Percentiles rank a stretch among this genome's conserved stretches.
phyloP scores from a whole-genome alignment of 495 filamentous ascomycete species.

The Rusavskia elegans region DNA sequence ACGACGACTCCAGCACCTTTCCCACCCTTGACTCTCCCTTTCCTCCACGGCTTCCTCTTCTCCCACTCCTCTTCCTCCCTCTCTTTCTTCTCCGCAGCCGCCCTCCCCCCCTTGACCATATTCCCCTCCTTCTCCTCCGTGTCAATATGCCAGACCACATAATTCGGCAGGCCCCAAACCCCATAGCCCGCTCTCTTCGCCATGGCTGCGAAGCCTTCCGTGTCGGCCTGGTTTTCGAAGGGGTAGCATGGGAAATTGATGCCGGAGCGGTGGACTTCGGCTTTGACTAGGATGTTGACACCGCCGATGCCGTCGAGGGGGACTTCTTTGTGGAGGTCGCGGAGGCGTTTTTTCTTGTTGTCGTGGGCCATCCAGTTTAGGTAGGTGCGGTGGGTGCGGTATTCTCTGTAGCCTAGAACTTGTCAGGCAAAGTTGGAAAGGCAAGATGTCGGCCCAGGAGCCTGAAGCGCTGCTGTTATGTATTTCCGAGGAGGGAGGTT shows the following conservation, averaged over 20 bases:
- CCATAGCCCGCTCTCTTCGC: conserved; percentile 69
- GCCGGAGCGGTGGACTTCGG: conserved; percentile 58
- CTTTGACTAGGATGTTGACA: conserved; percentile 72
- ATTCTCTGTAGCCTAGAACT: conserved; percentile 75
- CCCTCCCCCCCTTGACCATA: conserved; percentile 9
- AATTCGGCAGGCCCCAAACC: conserved; percentile 66
- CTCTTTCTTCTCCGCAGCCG: no score
- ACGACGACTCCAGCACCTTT: no score
- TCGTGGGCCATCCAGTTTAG: conserved; percentile 49
- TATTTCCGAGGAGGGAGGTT: no score
- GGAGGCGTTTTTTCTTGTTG: conserved; percentile 34
- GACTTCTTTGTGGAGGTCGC: conserved; percentile 57
- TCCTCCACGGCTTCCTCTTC: no score
- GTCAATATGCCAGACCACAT: conserved; percentile 78
- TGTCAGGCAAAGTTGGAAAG: no score
- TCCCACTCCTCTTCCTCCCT: no score
- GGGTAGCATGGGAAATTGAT: conserved; percentile 77
- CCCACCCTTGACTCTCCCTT: no score
- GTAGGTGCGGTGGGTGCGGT: conserved; percentile 54
- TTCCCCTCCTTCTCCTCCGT: conserved; percentile 73
- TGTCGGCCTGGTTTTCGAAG: conserved; percentile 81
- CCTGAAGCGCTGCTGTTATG: no score
- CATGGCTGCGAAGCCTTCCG: conserved; percentile 80
- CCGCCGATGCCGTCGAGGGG: conserved; percentile 70
- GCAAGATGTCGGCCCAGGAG: no score